Conservation (phyloP, 1,139 yeast genomes). For the Hemisphaericaspora subhashii region DNA sequence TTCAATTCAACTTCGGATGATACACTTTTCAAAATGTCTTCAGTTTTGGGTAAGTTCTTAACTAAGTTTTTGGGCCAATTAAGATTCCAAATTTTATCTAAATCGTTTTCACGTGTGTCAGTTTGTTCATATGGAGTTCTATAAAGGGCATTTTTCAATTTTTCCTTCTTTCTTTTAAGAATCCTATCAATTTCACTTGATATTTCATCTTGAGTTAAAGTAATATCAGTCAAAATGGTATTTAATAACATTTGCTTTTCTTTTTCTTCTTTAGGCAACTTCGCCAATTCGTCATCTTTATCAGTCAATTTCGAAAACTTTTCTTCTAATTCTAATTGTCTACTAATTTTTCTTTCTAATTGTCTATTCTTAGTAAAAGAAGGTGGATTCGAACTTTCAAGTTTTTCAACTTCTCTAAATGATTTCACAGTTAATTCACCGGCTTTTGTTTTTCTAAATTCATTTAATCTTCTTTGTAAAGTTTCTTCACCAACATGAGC, state of each 20-base stretch:
- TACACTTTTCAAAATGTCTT: slow-evolving; percentile 50
- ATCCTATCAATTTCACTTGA: slow-evolving; percentile 16
- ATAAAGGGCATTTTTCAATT: slow-evolving; percentile 14
- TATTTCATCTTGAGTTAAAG: slow-evolving; percentile 18
- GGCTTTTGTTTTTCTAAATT: slow-evolving; percentile 76
- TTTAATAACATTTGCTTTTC: slow-evolving; percentile 19
- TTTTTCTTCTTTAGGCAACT: slow-evolving; percentile 13
- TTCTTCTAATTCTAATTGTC: slow-evolving; percentile 14
- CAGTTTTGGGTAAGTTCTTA: slow-evolving; percentile 54
- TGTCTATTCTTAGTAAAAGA: slow-evolving; percentile 59
- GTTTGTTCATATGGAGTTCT: slow-evolving; percentile 15
- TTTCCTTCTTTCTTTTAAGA: slow-evolving; percentile 16
- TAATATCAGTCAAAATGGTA: slow-evolving; percentile 27
- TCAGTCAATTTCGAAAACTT: slow-evolving; percentile 13
- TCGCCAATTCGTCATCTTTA: slow-evolving; percentile 5
- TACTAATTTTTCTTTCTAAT: slow-evolving; percentile 26
- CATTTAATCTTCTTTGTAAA: slow-evolving; percentile 82
- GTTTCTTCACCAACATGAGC: slow-evolving; percentile 96
- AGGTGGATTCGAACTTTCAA: slow-evolving; percentile 74
- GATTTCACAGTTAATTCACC: slow-evolving; percentile 71
- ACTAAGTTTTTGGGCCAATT: slow-evolving; percentile 58
- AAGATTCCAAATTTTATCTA: slow-evolving; percentile 13
- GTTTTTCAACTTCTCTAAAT: slow-evolving; percentile 51
- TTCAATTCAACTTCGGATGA: slow-evolving; percentile 58
- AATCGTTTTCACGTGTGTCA: slow-evolving; percentile 9